Evolutionary conservation across 2,329 filamentous ascomycete genomes (phyloP), one percentile per base, ranked within the genome.

Genomic region (Botrytis sinoallii): DNA sequence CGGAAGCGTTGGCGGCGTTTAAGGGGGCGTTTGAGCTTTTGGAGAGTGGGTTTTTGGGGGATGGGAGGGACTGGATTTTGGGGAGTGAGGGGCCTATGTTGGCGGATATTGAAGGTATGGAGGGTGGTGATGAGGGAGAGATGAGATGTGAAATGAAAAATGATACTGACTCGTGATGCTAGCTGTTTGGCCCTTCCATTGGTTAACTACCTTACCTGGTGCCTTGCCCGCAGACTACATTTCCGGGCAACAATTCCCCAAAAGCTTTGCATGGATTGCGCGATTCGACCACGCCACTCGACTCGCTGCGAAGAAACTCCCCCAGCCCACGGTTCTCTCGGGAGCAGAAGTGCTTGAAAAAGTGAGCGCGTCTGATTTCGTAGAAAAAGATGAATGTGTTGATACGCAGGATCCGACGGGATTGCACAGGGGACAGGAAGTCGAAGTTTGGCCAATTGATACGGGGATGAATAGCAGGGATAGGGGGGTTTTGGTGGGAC

Each of bases 21-120:
- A 83, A 85, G 35, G 82, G 85, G 63, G 85, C 83, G 5, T 88
- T 92, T 76, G 84, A 84, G 55, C 79, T 91, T 61, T 80, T 93
- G 3, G 92, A 94, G 83, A 84, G 82, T 3, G 88, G 86, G 0
- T 80, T 93, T 71, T 83, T 94, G 8, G 86, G 84, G 0, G 91
- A 93, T 82, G 90, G 88, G n/a, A 85, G 91, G 72, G 80, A 86
- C 4, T 94, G 91, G 91, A 82, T 93, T 14, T 82, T 91, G 20
- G 84, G 83, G 18, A 87, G 85, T 1, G 78, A 85, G 4, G 80
- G 81, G 29, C 88, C 89, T 1, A 85, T 84, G 1, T 80, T 93
- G 75, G 90, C 88, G 6, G 92, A 94, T 80, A 89, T 94, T 74
- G 89, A 94, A 82, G 89, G 85, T 82, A 77, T 64, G 69, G 7